Percentiles rank a stretch among this genome's conserved stretches.
Conservation (phyloP, 2,329 filamentous ascomycete genomes). For the Oidium heveae region DNA sequence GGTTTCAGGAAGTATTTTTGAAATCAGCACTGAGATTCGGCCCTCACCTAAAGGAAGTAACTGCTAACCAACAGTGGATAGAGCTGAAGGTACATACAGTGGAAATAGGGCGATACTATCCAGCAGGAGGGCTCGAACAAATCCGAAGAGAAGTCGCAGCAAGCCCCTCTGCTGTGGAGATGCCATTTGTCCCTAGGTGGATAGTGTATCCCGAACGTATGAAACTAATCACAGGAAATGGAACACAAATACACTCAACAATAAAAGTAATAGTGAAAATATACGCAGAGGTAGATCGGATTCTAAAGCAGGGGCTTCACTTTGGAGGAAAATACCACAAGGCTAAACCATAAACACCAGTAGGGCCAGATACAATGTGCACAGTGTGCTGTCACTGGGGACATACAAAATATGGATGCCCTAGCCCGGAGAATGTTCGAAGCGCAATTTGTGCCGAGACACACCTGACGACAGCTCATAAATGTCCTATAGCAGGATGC, state of each 20-base stretch:
- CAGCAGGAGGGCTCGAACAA: background rate
- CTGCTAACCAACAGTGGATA: background rate
- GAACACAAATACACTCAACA: background rate
- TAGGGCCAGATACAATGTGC: background rate
- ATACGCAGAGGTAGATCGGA: background rate
- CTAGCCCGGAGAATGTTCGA: background rate
- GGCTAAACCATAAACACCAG: background rate
- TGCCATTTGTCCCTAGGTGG: background rate
- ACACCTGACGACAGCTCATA: background rate
- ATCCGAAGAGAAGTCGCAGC: background rate
- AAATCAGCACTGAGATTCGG: background rate
- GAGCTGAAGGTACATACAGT: background rate
- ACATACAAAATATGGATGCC: background rate
- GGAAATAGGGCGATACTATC: background rate
- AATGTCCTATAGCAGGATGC: background rate
- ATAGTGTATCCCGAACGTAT: background rate
- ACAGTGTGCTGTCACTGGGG: background rate
- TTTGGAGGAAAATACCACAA: background rate
- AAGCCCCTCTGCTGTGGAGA: background rate
- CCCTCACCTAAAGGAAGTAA: background rate
- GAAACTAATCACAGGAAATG: background rate
- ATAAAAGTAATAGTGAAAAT: background rate
- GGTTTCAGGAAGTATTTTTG: background rate
- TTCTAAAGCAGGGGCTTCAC: background rate
- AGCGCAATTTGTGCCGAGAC: background rate